Conservation (phyloP, 2,329 filamentous ascomycete genomes). For the Hypoxylon sp. region DNA sequence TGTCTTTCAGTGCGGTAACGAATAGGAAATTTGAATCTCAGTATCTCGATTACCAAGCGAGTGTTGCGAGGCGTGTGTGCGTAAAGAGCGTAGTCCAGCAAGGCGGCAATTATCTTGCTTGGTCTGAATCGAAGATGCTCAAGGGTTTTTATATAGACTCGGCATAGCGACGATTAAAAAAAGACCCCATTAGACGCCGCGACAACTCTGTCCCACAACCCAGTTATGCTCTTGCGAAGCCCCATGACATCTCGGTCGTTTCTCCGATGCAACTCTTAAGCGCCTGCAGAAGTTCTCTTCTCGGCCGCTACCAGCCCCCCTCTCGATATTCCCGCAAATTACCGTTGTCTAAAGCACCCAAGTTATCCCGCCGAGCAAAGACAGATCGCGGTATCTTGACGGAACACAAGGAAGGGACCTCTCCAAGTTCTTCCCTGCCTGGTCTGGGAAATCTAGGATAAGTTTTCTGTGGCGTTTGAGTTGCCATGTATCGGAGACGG, state of each 20-base stretch:
- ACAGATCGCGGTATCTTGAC: constrained; percentile 6
- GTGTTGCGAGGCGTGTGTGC: background rate
- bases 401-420: constrained; percentile 28
- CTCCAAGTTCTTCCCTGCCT: constrained; percentile 4
- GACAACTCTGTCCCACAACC: background rate
- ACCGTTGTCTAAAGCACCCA: constrained; percentile 7
- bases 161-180: constrained; percentile 15
- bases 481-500: constrained; percentile 16
- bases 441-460: constrained; percentile 1
- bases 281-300: constrained; percentile 18
- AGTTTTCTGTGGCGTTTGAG: constrained; percentile 18
- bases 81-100: constrained; percentile 1
- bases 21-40: background rate
- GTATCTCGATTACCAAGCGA: constrained; percentile 2
- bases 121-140: background rate
- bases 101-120: constrained; percentile 1
- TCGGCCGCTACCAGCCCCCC: constrained; percentile 2
- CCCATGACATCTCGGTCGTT: constrained; percentile 17
- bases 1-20: background rate
- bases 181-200: constrained; percentile 8
- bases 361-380: constrained; percentile 29
- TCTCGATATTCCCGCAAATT: constrained; percentile 4
- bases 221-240: constrained; percentile 6
- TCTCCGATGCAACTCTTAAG: constrained; percentile 36
- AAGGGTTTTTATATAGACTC: constrained; percentile 6